Evolutionary conservation across 225 moss, liverwort and hornwort genomes (phyloP).

Genomic region (Pleurozium schreberi): DNA sequence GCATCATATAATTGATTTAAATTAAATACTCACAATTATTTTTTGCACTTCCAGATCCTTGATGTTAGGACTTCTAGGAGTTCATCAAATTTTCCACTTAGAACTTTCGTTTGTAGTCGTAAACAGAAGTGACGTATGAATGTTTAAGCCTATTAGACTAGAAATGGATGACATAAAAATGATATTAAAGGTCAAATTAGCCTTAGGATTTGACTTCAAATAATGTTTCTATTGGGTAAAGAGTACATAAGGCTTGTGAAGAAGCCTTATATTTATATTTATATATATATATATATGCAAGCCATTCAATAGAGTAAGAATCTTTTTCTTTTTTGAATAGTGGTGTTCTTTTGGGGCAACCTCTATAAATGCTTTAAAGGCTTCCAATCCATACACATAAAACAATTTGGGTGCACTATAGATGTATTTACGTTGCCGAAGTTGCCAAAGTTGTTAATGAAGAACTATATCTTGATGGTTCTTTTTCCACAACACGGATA

Average conservation of each 20-base stretch:
- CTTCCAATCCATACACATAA: accelerated
- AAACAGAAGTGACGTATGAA: not conserved
- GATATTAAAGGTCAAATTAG: not conserved
- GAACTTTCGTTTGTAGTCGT: not conserved
- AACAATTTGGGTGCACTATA: not conserved
- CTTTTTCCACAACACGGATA: accelerated
- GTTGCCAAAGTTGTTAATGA: not conserved
- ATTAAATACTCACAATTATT: accelerated
- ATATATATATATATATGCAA: no score
- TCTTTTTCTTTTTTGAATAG: not conserved
- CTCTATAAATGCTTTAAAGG: accelerated
- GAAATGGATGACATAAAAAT: not conserved
- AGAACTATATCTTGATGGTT: not conserved
- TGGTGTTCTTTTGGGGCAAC: not conserved
- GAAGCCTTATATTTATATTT: no score
- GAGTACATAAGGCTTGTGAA: not conserved
- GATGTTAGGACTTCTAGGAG: accelerated
- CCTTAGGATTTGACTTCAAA: not conserved
- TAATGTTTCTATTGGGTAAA: not conserved
- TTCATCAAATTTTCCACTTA: not conserved
- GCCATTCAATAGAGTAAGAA: accelerated
- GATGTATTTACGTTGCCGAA: accelerated
- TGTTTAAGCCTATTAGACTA: not conserved
- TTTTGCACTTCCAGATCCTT: not conserved
- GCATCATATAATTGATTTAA: not conserved